These are phyloP conservation scores for Lentinula raphanica DNA, from an alignment of 768 basidiomycete species.

Conservation along the genomic window DNA sequence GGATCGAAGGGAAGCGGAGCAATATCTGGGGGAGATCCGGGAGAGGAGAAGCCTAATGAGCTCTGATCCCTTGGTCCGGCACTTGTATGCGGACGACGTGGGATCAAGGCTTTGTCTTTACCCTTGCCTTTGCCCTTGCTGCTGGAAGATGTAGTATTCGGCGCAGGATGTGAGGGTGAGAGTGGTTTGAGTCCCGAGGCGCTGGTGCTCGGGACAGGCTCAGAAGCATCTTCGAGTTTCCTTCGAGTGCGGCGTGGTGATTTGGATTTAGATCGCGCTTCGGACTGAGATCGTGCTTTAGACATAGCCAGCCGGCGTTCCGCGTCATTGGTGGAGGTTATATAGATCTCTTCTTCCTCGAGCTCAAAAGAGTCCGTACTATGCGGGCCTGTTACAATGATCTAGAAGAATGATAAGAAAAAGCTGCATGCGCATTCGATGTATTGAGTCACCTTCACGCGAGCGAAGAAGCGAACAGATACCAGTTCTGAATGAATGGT, in stretches of 20 bases:
- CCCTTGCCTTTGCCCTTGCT: constrained; percentile 24
- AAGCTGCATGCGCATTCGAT: constrained; percentile 7
- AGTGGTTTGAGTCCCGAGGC: neutral
- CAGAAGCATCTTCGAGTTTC: neutral
- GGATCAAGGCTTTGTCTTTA: constrained; percentile 23
- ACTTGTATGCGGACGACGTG: constrained; percentile 65
- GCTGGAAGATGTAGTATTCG: constrained; percentile 3
- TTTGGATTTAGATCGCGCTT: constrained; percentile 9
- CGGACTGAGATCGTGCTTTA: constrained; percentile 44
- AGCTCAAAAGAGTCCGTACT: constrained; percentile 69
- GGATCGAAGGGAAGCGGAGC: neutral
- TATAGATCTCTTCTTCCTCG: constrained; percentile 56
- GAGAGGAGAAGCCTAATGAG: constrained; percentile 19
- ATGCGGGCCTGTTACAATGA: constrained; percentile 46
- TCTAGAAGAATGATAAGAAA: constrained; percentile 23
- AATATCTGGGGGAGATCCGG: constrained; percentile 11
- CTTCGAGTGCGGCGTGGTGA: constrained; percentile 14
- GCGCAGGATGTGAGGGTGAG: neutral
- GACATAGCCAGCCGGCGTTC: constrained; percentile 62
- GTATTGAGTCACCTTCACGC: constrained; percentile 50
- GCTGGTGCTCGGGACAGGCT: neutral
- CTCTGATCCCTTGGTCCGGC: constrained; percentile 61
- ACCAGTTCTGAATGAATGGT: constrained; percentile 55
- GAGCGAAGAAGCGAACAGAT: constrained; percentile 64
- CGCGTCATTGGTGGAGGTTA: constrained; percentile 66